Conservation (phyloP, 129 eudicot species). For the Mikania micrantha region DNA sequence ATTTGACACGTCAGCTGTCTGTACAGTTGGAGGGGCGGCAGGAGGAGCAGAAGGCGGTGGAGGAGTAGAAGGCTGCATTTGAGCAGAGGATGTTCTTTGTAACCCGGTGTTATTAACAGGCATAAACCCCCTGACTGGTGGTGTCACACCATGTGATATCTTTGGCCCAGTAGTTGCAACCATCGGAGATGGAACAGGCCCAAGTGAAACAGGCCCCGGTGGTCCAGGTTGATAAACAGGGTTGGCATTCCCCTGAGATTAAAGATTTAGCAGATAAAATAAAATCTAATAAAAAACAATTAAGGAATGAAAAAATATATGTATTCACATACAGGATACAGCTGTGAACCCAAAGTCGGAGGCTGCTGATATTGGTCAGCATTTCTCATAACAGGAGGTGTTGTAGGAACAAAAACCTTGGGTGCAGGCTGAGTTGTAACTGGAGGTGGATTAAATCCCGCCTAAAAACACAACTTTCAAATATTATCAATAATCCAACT, state of each 20-base stretch:
- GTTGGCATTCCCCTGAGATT: conserved; percentile 50
- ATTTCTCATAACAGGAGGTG: conserved; percentile 61
- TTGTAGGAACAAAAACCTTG: conserved; percentile 63
- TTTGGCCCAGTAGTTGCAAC: conserved; percentile 41
- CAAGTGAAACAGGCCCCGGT: conserved; percentile 45
- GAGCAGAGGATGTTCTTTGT: conserved; percentile 54
- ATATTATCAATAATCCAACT: background rate
- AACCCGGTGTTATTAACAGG: conserved; percentile 57
- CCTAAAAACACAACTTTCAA: conserved; percentile 25
- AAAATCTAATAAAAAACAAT: background rate
- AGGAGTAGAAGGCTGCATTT: conserved; percentile 62
- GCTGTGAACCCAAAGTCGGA: conserved; percentile 57
- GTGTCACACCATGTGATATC: conserved; percentile 57
- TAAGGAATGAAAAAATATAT: background rate
- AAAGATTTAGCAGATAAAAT: conserved; percentile 15
- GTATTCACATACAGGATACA: conserved; percentile 56
- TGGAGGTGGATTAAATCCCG: conserved; percentile 54
- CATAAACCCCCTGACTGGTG: conserved; percentile 51
- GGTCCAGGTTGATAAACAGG: conserved; percentile 58
- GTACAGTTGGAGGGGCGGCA: conserved; percentile 88
- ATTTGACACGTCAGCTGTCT: conserved; percentile 84
- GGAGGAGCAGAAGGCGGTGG: conserved; percentile 55
- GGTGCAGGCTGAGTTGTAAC: conserved; percentile 60
- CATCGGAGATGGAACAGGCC: conserved; percentile 50
- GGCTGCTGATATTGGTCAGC: conserved; percentile 73